Evolutionary conservation across 352 stramenopile species (phyloP), one percentile per base, ranked within the genome.

Genomic region (Globisporangium solare): DNA sequence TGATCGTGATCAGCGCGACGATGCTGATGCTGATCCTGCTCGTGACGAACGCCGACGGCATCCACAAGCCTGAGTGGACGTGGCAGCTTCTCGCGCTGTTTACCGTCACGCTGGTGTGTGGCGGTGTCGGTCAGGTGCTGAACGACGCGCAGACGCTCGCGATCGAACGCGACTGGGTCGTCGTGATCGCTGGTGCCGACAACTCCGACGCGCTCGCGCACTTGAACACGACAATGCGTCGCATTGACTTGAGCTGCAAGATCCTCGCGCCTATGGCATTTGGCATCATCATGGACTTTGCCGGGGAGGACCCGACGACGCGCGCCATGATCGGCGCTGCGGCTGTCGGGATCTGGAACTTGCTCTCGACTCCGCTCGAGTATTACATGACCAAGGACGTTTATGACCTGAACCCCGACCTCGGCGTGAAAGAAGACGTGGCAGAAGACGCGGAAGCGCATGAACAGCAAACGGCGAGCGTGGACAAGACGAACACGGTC

Each of bases 121-220:
- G 85, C 13, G 81, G 80, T 32, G 50, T 88, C 24, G 83, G 83
- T 6, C 80, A 92, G 53, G 69, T 92, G 24, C 74, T 90, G 5
- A 91, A 88, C 49, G 76, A 89, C 39, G 81, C 82, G 12, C 76
- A 89, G 60, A 91, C 83, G 7, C 55, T 93, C 7, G 85, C 77
- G 3, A 73, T 96, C 32, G 83, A 96, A 55, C 81, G 84, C 24
- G 86, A 96, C 57, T 96, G 86, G 86, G 83, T 95, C 20, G 85
- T 94, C n/a, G 82, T 94, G 1, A 74, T 95, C 22, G 66, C 83
- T 6, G 71, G 67, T 1, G 61, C 66, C 2, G 68, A 88, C 42
- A 67, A 88, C 40, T 79, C 73, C 0, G 55, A 61, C 3, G 56
- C 45, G n/a, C 68, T 96, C 3, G 79, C 74, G 2, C 57, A 75